Percentiles rank a stretch among this genome's conserved stretches.
Conservation (phyloP, 768 basidiomycete species). For the Candolleomyces aberdarensis region DNA sequence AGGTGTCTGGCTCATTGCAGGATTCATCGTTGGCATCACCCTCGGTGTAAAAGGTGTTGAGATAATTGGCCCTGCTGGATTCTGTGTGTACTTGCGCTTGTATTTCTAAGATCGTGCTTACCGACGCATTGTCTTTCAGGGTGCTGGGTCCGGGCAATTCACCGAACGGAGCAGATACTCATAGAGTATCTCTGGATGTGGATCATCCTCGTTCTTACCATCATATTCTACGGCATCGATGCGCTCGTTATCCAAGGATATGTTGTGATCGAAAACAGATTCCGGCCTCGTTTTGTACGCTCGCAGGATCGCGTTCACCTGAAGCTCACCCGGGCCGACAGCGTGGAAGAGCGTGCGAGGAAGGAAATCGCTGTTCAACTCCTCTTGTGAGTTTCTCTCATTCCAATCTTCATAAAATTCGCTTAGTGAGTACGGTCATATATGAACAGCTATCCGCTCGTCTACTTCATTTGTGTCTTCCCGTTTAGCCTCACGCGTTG, state of each 20-base stretch:
- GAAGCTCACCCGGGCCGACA: not conserved
- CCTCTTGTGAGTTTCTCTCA: not conserved
- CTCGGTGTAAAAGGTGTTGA: not conserved
- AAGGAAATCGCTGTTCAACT: not conserved
- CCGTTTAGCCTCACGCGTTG: conserved; percentile 4
- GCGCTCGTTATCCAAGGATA: conserved; percentile 1
- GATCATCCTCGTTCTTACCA: not conserved
- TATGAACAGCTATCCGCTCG: conserved; percentile 6
- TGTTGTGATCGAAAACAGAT: not conserved
- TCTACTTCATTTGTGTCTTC: conserved; percentile 8
- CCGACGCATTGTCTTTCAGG: not conserved
- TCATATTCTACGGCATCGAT: not conserved
- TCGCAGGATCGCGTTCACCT: not conserved
- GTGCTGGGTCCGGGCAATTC: conserved; percentile 5
- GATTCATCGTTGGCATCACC: conserved; percentile 1
- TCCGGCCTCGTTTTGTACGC: not conserved
- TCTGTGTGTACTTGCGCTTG: not conserved
- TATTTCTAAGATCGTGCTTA: not conserved
- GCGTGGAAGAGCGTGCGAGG: not conserved
- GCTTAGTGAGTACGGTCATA: too few relatives aligned
- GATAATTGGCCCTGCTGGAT: conserved; percentile 5
- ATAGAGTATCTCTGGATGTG: conserved; percentile 10
- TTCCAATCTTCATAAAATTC: too few relatives aligned
- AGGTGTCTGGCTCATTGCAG: conserved; percentile 3
- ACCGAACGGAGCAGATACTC: not conserved